Evolutionary conservation across 352 stramenopile genomes (phyloP).

Genomic region (Hyaloperonospora arabidopsidis): DNA sequence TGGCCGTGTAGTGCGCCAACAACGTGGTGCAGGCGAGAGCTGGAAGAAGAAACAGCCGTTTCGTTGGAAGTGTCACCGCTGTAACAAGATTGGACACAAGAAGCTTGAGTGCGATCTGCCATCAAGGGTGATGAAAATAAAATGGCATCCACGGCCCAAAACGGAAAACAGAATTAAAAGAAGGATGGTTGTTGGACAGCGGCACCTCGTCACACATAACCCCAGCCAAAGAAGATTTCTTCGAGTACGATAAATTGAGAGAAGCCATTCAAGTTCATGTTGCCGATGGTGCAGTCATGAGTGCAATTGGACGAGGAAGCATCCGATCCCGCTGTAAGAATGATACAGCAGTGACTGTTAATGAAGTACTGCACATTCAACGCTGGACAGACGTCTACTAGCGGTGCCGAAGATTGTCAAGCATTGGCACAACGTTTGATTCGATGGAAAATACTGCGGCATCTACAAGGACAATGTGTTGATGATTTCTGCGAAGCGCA

Average conservation of each 20-base stretch:
- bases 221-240: background rate
- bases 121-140: background rate
- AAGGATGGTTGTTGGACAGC: slow-evolving; percentile 1
- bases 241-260: background rate
- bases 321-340: background rate
- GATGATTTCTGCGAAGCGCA: background rate
- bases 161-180: background rate
- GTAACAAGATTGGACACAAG: background rate
- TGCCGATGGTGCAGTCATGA: background rate
- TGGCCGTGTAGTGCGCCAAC: slow-evolving; percentile 7
- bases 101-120: background rate
- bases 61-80: background rate
- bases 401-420: background rate
- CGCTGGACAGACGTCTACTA: background rate
- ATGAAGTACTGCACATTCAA: slow-evolving; percentile 1
- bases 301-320: background rate
- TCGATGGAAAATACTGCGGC: slow-evolving; percentile 2
- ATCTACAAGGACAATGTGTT: background rate
- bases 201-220: background rate
- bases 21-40: background rate
- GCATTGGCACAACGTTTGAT: background rate
- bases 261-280: background rate
- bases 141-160: background rate
- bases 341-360: background rate
- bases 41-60: slow-evolving; percentile 1